Conservation (phyloP, 306 rosid species). For the Inga oerstediana region DNA sequence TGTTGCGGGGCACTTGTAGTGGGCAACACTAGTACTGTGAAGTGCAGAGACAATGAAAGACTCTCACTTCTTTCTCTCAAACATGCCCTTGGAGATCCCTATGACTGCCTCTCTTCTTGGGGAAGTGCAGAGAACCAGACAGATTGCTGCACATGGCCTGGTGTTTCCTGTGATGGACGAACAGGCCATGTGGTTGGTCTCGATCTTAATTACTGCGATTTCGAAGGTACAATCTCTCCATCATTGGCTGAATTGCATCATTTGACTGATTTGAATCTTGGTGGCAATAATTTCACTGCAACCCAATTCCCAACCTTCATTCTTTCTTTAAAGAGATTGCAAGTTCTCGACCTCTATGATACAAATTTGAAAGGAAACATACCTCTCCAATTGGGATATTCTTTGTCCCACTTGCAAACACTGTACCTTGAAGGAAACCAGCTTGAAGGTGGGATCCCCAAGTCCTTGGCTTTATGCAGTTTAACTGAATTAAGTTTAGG, state of each 20-base stretch:
- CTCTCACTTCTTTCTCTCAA: not conserved
- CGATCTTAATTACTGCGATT: not conserved
- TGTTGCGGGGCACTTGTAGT: no score
- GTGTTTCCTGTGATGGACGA: not conserved
- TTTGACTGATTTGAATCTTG: not conserved
- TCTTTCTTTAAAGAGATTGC: not conserved
- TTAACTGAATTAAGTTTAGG: not conserved
- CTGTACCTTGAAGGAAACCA: not conserved
- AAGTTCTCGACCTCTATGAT: not conserved
- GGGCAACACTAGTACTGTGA: not conserved
- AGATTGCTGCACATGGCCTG: conserved; percentile 3
- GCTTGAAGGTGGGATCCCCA: not conserved
- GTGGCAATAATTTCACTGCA: not conserved
- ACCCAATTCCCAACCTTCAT: not conserved
- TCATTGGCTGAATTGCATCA: not conserved
- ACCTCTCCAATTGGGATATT: not conserved
- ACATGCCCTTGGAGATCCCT: not conserved
- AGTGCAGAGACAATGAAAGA: not conserved
- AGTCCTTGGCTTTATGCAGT: not conserved
- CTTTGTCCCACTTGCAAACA: not conserved
- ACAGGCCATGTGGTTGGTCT: conserved; percentile 14
- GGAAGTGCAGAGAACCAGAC: not conserved
- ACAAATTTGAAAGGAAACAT: not conserved
- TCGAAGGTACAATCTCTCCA: conserved; percentile 5
- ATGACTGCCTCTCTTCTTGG: not conserved